Evolutionary conservation across 495 filamentous ascomycete genomes (phyloP).

Genomic region (Elasticomyces elasticus): DNA sequence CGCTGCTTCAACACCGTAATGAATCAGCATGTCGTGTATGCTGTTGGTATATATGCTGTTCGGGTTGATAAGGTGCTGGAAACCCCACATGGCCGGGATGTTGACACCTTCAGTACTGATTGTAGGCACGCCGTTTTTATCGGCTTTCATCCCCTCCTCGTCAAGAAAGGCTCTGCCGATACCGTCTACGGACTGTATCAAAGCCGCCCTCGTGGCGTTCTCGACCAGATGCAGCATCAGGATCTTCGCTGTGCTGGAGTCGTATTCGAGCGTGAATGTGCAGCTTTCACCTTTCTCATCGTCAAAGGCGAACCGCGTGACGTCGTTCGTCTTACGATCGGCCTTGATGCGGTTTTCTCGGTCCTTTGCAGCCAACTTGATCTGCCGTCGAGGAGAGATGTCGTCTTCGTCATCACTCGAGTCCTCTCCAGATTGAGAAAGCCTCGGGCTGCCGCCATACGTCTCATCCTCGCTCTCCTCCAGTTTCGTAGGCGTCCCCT

Average conservation of each 20-base stretch:
- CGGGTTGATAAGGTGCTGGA: constrained; percentile 66
- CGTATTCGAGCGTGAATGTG: constrained; percentile 75
- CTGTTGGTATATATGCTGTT: constrained; percentile 86
- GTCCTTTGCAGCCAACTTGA: constrained; percentile 36
- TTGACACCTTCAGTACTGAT: constrained; percentile 82
- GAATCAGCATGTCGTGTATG: constrained; percentile 67
- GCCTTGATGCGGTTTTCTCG: constrained; percentile 58
- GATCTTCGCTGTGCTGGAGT: constrained; percentile 71
- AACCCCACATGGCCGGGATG: constrained; percentile 73
- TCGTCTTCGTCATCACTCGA: constrained; percentile 36
- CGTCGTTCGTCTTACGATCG: constrained; percentile 44
- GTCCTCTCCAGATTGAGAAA: constrained; percentile 15
- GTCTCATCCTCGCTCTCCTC: constrained; percentile 21
- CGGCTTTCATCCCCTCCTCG: constrained; percentile 50
- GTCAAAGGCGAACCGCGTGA: constrained; percentile 73
- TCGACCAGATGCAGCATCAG: constrained; percentile 87
- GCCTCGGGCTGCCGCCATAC: constrained; percentile 21
- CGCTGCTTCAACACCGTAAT: constrained; percentile 90
- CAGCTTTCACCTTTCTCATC: constrained; percentile 61
- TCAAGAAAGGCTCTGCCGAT: constrained; percentile 54
- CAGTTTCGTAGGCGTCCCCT: constrained; percentile 37
- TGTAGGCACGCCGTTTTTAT: constrained; percentile 42
- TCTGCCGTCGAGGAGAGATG: constrained; percentile 47
- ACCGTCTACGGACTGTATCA: constrained; percentile 77
- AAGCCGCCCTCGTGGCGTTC: constrained; percentile 56